phyloP scores from a whole-genome alignment of 805 yeast species.

The Ascoidea rubescens region DNA sequence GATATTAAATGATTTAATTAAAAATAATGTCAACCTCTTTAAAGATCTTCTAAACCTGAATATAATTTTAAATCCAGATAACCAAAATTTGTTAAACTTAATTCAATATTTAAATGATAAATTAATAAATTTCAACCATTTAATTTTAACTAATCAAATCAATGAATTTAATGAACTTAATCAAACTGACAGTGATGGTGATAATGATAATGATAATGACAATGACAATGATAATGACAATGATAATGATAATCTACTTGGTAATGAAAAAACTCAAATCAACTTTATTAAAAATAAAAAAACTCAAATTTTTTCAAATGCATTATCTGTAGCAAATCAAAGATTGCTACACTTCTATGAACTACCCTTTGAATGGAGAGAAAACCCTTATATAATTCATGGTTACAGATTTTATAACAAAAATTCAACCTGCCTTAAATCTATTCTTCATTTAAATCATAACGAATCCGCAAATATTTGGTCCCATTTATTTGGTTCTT shows the following conservation, averaged over 20 bases:
- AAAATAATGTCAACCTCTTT: too few relatives aligned
- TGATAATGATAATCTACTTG: not conserved
- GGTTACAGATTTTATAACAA: conserved; percentile 77
- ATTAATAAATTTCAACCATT: too few relatives aligned
- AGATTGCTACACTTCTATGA: conserved; percentile 68
- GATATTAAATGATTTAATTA: too few relatives aligned
- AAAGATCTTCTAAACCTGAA: too few relatives aligned
- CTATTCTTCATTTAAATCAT: conserved; percentile 48
- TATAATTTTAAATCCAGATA: too few relatives aligned
- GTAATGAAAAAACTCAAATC: conserved; percentile 10
- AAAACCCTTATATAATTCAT: conserved; percentile 67
- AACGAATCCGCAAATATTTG: conserved; percentile 90
- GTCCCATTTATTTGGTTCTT: conserved; percentile 73
- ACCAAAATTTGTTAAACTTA: too few relatives aligned
- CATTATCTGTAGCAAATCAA: too few relatives aligned
- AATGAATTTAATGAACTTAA: too few relatives aligned
- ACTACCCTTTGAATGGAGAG: conserved; percentile 87
- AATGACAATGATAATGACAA: too few relatives aligned
- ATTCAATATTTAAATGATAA: not conserved
- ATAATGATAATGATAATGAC: too few relatives aligned
- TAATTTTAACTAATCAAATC: too few relatives aligned
- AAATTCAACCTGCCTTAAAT: conserved; percentile 42
- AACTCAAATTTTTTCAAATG: conserved; percentile 28
- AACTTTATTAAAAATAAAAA: conserved; percentile 31
- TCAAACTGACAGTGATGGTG: too few relatives aligned